Evolutionary conservation across 192 early-diverging fungal species (phyloP).

Genomic region (Phlyctochytrium arcticum): DNA sequence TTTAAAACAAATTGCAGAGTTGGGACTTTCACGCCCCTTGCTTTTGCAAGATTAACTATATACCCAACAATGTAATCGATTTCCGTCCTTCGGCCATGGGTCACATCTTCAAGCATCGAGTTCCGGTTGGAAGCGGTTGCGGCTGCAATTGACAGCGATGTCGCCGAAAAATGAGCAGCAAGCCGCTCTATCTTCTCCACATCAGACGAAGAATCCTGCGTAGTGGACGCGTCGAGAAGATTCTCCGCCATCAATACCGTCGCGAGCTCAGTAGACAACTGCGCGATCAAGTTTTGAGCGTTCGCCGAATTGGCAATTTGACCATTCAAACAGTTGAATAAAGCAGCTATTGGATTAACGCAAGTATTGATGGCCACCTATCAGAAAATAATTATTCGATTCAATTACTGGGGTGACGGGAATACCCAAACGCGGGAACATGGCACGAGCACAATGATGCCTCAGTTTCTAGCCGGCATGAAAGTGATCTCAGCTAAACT

Average conservation of each 20-base stretch:
- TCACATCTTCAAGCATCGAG: slow-evolving; percentile 22
- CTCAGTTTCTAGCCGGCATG: too few species aligned
- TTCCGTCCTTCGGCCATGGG: slow-evolving; percentile 16
- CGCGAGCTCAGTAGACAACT: too few species aligned
- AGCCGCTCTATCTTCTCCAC: too few species aligned
- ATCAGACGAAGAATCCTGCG: too few species aligned
- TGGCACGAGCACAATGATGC: too few species aligned
- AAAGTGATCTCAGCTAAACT: too few species aligned
- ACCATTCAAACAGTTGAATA: slow-evolving; percentile 56
- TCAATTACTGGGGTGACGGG: too few species aligned
- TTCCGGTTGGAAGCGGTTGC: slow-evolving; percentile 20
- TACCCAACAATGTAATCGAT: slow-evolving; percentile 28
- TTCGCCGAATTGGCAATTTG: too few species aligned
- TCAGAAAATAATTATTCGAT: slow-evolving; percentile 27
- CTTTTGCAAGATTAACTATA: not conserved
- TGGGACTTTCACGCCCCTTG: not conserved
- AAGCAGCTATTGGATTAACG: slow-evolving; percentile 63
- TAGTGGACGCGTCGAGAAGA: too few species aligned
- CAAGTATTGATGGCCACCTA: slow-evolving; percentile 62
- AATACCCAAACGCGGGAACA: too few species aligned
- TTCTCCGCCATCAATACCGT: too few species aligned
- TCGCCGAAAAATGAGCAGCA: slow-evolving; percentile 8
- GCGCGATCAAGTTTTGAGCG: too few species aligned
- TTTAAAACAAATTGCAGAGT: slow-evolving; percentile 3
- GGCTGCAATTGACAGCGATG: slow-evolving; percentile 3